These are phyloP conservation scores for Porpolomopsis calyptriformis DNA, from an alignment of 768 basidiomycete species.

Conservation along the genomic window DNA sequence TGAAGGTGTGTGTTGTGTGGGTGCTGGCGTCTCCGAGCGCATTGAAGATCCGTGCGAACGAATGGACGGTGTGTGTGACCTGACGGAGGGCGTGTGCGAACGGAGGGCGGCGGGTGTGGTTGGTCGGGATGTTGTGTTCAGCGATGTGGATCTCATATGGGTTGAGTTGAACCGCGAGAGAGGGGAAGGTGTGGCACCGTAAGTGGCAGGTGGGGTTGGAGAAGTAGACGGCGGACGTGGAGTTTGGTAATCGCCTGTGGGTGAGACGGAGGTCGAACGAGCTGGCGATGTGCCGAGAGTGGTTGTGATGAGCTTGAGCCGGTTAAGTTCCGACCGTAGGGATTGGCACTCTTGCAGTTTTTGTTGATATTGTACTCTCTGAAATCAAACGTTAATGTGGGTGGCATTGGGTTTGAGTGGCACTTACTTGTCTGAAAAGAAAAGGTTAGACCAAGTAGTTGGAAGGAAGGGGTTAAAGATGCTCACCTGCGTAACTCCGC, in stretches of 20 bases:
- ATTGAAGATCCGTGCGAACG: slow-evolving; percentile 16
- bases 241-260: slow-evolving; percentile 24
- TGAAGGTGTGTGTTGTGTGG: slow-evolving; percentile 22
- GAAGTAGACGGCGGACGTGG: slow-evolving; percentile 26
- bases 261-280: slow-evolving; percentile 16
- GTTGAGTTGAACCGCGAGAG: slow-evolving; percentile 42
- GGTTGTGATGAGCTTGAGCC: slow-evolving; percentile 38
- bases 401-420: slow-evolving; percentile 11
- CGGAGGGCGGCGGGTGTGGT: slow-evolving; percentile 28
- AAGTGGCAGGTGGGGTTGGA: slow-evolving; percentile 25
- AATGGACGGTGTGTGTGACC: slow-evolving; percentile 16
- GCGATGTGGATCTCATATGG: slow-evolving; percentile 50
- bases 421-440: slow-evolving; percentile 50
- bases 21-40: slow-evolving; percentile 23
- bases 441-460: slow-evolving; percentile 8
- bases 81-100: slow-evolving; percentile 14
- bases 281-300: slow-evolving; percentile 27
- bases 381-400: slow-evolving; percentile 13
- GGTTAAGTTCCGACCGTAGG: slow-evolving; percentile 55
- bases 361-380: slow-evolving; percentile 54
- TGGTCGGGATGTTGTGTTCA: slow-evolving; percentile 31
- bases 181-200: slow-evolving; percentile 31
- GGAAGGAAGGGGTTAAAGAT: slow-evolving; percentile 11
- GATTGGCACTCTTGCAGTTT: slow-evolving; percentile 64
- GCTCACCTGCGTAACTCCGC: slow-evolving; percentile 64